These are phyloP conservation scores for Wickerhamiella sorbophila DNA, from an alignment of 805 yeast genomes.

Conservation along the genomic window DNA sequence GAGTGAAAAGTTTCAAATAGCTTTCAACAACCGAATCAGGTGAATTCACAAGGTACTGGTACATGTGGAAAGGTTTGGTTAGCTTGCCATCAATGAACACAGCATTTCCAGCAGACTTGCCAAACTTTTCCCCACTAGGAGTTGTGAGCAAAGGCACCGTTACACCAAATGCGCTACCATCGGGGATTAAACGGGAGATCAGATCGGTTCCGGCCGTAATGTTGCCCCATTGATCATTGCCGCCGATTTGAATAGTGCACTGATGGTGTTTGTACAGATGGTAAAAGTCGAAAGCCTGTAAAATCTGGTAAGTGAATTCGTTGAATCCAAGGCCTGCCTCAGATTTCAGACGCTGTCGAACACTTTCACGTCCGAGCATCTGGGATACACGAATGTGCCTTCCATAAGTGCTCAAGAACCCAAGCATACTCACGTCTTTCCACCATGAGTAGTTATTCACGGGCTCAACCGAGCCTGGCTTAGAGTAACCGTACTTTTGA, in stretches of 20 bases:
- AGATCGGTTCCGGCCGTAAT: slow-evolving; percentile 91
- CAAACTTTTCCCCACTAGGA: slow-evolving; percentile 82
- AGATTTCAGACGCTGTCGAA: slow-evolving; percentile 54
- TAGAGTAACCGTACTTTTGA: slow-evolving; percentile 28
- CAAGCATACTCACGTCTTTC: slow-evolving; percentile 59
- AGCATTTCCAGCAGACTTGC: slow-evolving; percentile 95
- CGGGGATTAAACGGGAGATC: slow-evolving; percentile 43
- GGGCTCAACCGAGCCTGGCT: slow-evolving; percentile 30
- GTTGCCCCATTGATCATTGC: slow-evolving; percentile 97
- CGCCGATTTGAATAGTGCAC: slow-evolving; percentile 74
- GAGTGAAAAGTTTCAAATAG: slow-evolving; percentile 62
- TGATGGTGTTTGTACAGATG: slow-evolving; percentile 46
- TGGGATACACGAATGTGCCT: slow-evolving; percentile 64
- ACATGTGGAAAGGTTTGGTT: slow-evolving; percentile 69
- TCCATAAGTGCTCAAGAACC: slow-evolving; percentile 66
- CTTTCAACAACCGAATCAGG: slow-evolving; percentile 49
- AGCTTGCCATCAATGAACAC: slow-evolving; percentile 64
- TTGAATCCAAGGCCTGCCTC: slow-evolving; percentile 78
- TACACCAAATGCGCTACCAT: slow-evolving; percentile 38
- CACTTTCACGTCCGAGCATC: slow-evolving; percentile 82
- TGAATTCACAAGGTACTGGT: slow-evolving; percentile 69
- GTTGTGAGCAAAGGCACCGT: slow-evolving; percentile 87
- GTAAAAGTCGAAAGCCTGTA: slow-evolving; percentile 90
- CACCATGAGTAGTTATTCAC: slow-evolving; percentile 78
- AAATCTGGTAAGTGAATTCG: slow-evolving; percentile 82